Conservation (phyloP, 202 grass and related monocot genomes). For the Dendrocalamus latiflorus region DNA sequence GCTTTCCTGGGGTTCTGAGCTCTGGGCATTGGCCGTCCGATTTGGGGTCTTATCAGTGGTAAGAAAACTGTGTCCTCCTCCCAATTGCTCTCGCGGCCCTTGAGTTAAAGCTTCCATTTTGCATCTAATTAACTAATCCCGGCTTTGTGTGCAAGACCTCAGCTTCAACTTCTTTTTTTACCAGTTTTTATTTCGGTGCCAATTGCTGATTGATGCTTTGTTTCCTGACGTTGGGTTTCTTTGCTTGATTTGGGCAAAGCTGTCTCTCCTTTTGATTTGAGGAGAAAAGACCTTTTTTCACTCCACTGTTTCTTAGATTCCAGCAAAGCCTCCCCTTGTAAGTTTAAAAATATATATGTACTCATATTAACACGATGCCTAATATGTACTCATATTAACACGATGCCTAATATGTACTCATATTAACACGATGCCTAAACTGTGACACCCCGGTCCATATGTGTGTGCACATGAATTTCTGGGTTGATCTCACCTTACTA, state of each 20-base stretch:
- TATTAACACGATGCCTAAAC: background rate
- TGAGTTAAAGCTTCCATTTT: background rate
- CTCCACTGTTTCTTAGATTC: background rate
- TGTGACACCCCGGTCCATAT: too few species aligned
- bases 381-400: too few species aligned
- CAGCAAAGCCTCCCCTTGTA: constrained; percentile 1
- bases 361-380: too few species aligned
- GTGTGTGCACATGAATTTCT: too few species aligned
- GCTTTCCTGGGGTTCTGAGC: background rate
- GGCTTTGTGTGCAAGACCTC: background rate
- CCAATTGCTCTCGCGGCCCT: background rate
- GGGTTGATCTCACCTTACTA: too few species aligned
- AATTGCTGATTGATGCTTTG: background rate
- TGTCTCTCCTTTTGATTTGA: background rate
- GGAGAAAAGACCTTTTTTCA: background rate
- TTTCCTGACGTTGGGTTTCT: background rate
- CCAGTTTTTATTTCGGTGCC: background rate
- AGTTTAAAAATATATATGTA: background rate
- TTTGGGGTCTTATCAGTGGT: background rate
- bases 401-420: too few species aligned
- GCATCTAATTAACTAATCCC: background rate
- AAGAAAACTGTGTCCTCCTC: background rate
- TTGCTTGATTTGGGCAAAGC: constrained; percentile 15
- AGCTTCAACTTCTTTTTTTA: background rate
- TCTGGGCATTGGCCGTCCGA: background rate